A percentile compares a stretch with the other conserved stretches of the same genome.
These are phyloP conservation scores for Monosporascus sp. DNA, from an alignment of 2,329 filamentous ascomycete genomes.

Conservation along the genomic window DNA sequence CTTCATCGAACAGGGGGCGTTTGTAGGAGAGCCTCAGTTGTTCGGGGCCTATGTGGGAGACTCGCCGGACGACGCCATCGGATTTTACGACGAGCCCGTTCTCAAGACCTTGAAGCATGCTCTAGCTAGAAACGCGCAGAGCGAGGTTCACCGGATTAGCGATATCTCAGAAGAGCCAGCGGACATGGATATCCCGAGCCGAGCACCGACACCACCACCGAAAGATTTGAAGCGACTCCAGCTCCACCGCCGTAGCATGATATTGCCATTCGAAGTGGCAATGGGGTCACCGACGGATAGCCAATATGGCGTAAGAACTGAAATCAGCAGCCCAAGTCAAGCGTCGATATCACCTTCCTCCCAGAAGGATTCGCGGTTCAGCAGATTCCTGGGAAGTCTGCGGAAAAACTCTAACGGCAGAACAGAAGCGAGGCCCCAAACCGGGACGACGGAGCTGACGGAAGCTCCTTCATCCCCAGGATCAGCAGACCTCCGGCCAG, in stretches of 20 bases:
- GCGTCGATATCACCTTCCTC: background rate
- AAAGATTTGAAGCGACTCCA: constrained; percentile 26
- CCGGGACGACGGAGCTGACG: background rate
- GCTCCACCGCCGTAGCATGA: constrained; percentile 16
- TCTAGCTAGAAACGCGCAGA: constrained; percentile 12
- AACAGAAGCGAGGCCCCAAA: background rate
- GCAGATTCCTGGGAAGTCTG: background rate
- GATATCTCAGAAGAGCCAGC: constrained; percentile 17
- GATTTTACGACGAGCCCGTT: constrained; percentile 25
- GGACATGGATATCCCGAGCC: constrained; percentile 19
- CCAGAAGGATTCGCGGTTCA: background rate
- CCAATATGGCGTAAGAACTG: constrained; percentile 18
- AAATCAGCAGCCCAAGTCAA: background rate
- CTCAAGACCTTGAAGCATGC: constrained; percentile 13
- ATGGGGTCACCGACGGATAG: constrained; percentile 9
- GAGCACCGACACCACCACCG: constrained; percentile 27
- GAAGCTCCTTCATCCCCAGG: background rate
- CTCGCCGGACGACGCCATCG: constrained; percentile 36
- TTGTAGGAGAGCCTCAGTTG: constrained; percentile 18
- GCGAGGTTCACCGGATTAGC: constrained; percentile 21
- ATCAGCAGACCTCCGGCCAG: constrained; percentile 13
- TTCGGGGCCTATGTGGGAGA: constrained; percentile 29
- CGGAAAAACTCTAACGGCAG: background rate
- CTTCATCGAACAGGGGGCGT: constrained; percentile 18
- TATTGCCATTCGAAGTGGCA: constrained; percentile 17